Evolutionary conservation across 2,329 filamentous ascomycete genomes (phyloP).

Genomic region (Aspergillus pseudoterreus): DNA sequence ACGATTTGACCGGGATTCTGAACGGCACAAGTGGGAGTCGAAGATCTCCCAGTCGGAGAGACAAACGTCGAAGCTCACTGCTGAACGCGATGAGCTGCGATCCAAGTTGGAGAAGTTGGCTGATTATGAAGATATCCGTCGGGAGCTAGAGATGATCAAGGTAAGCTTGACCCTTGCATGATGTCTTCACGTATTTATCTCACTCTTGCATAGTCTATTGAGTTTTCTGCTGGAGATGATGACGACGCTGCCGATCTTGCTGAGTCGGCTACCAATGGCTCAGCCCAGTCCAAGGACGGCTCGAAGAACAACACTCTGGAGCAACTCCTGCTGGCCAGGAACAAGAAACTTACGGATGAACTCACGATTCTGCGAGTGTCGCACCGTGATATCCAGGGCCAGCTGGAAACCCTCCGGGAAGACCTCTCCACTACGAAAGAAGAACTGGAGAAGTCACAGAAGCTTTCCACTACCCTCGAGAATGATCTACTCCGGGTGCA

Average conservation of each 20-base stretch:
- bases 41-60: slow-evolving; percentile 76
- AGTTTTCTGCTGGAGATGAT: slow-evolving; percentile 88
- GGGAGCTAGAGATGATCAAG: slow-evolving; percentile 92
- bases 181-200: slow-evolving; percentile 4
- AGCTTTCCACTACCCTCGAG: slow-evolving; percentile 83
- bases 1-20: slow-evolving; percentile 76
- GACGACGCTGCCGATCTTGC: slow-evolving; percentile 49
- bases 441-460: slow-evolving; percentile 80
- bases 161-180: slow-evolving; percentile 28
- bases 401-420: slow-evolving; percentile 75
- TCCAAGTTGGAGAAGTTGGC: slow-evolving; percentile 81
- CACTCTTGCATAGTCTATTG: slow-evolving; percentile 63
- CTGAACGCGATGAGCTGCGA: slow-evolving; percentile 77
- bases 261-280: slow-evolving; percentile 34
- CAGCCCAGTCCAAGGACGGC: slow-evolving; percentile 56
- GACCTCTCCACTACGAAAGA: slow-evolving; percentile 78
- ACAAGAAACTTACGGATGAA: slow-evolving; percentile 95
- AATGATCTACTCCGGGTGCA: slow-evolving; percentile 87
- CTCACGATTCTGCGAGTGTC: slow-evolving; percentile 89
- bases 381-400: slow-evolving; percentile 81
- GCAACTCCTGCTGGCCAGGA: slow-evolving; percentile 83
- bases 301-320: slow-evolving; percentile 67
- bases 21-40: slow-evolving; percentile 71
- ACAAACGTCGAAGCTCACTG: slow-evolving; percentile 68
- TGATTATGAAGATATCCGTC: slow-evolving; percentile 95